A percentile compares a stretch with the other conserved stretches of the same genome.
Evolutionary conservation across 306 rosid species (phyloP).

Genomic region (Castanea mollissima): DNA sequence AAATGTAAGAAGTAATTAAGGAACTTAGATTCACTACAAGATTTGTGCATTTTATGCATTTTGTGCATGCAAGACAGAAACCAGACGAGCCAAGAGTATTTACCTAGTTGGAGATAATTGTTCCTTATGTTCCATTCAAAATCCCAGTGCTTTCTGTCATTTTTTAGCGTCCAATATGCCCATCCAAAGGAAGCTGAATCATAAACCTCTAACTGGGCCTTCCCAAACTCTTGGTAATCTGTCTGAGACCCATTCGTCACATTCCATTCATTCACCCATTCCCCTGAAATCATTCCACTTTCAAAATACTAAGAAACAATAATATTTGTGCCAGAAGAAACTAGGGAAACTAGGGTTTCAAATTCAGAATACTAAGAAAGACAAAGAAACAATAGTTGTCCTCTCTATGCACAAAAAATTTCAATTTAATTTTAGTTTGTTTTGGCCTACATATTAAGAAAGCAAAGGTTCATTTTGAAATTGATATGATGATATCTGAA

Average conservation of each 20-base stretch:
- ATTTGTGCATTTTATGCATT: neutral
- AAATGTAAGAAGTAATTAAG: neutral
- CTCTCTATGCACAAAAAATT: neutral
- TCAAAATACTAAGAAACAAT: neutral
- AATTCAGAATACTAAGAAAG: neutral
- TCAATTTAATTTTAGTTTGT: neutral
- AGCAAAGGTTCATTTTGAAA: neutral
- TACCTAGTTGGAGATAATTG: conserved; percentile 71
- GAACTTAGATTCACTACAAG: neutral
- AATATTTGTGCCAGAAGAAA: neutral
- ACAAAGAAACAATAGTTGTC: neutral
- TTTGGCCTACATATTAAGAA: neutral
- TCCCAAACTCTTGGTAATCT: conserved; percentile 73
- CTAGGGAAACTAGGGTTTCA: neutral
- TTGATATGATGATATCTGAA: neutral
- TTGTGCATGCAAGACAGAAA: neutral
- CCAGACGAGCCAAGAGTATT: conserved; percentile 8
- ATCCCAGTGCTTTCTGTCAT: conserved; percentile 82
- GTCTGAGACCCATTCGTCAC: conserved; percentile 49
- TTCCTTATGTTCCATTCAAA: conserved; percentile 82
- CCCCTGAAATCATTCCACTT: conserved; percentile 33
- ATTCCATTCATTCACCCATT: conserved; percentile 60
- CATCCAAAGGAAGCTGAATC: conserved; percentile 83
- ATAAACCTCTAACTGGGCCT: conserved; percentile 73
- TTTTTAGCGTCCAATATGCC: conserved; percentile 82